Percentiles rank a stretch among this genome's conserved stretches.
phyloP scores from a whole-genome alignment of 495 filamentous ascomycete genomes.

The Penicillium cataractarum region DNA sequence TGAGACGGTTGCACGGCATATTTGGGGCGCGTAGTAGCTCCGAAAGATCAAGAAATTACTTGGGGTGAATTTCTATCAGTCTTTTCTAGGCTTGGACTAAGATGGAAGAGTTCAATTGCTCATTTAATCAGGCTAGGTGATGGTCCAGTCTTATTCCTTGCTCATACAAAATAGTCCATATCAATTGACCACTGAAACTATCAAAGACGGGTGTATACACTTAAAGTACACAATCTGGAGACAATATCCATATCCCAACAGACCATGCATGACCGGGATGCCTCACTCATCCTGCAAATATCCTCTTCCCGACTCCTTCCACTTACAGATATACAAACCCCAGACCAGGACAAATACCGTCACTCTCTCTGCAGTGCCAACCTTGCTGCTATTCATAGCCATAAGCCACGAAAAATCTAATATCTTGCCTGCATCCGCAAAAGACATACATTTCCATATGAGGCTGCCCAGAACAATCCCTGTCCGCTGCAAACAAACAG shows the following conservation, averaged over 20 bases:
- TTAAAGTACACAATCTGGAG: conserved; percentile 6
- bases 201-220: not conserved
- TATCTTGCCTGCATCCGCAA: not conserved
- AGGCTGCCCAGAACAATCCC: conserved; percentile 3
- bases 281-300: not conserved
- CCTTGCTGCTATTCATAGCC: not conserved
- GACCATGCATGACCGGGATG: conserved; percentile 14
- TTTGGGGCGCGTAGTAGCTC: conserved; percentile 2
- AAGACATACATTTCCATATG: conserved; percentile 1
- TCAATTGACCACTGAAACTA: not conserved
- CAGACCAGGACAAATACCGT: not conserved
- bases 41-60: conserved; percentile 8
- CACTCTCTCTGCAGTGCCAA: not conserved
- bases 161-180: not conserved
- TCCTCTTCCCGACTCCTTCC: conserved; percentile 1
- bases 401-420: not conserved
- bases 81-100: not conserved
- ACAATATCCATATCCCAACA: conserved; percentile 7
- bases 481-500: not conserved
- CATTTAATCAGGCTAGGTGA: not conserved
- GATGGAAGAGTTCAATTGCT: not conserved
- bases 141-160: not conserved
- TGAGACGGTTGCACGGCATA: conserved; percentile 25
- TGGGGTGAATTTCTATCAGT: not conserved
- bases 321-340: not conserved